Conservation (phyloP, 805 yeast species). For the Grigorovia transvaalensis region DNA sequence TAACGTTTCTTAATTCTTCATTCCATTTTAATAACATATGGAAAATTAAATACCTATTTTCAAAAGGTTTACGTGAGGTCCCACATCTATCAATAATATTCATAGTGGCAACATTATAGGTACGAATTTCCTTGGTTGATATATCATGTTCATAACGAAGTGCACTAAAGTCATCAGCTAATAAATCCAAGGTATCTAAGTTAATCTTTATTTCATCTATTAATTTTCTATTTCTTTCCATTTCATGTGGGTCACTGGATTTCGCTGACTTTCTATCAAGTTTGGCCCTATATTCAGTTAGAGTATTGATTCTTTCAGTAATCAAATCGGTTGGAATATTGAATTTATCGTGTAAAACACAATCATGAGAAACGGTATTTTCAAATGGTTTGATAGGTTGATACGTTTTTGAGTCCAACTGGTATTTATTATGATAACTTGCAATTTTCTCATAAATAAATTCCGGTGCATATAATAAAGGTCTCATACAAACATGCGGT, state of each 20-base stretch:
- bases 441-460: conserved; percentile 63
- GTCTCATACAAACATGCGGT: conserved; percentile 41
- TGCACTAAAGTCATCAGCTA: conserved; percentile 15
- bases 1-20: conserved; percentile 50
- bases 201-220: conserved; percentile 11
- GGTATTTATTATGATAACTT: conserved; percentile 34
- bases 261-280: conserved; percentile 31
- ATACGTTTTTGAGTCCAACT: conserved; percentile 30
- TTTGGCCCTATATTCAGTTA: conserved; percentile 35
- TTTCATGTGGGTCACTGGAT: conserved; percentile 15
- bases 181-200: conserved; percentile 10
- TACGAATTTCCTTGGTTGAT: conserved; percentile 1
- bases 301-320: conserved; percentile 12
- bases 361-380: conserved; percentile 48
- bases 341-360: conserved; percentile 33
- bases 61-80: conserved; percentile 7
- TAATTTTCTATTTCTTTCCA: conserved; percentile 6
- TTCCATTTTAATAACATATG: conserved; percentile 74
- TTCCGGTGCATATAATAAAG: conserved; percentile 57
- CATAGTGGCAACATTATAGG: conserved; percentile 4
- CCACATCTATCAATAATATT: conserved; percentile 15
- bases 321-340: conserved; percentile 15
- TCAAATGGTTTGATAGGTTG: conserved; percentile 38
- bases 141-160: conserved; percentile 4
- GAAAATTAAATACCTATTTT: conserved; percentile 63